These are phyloP conservation scores for Suillus tomentosus DNA, from an alignment of 768 basidiomycete species.

Conservation along the genomic window DNA sequence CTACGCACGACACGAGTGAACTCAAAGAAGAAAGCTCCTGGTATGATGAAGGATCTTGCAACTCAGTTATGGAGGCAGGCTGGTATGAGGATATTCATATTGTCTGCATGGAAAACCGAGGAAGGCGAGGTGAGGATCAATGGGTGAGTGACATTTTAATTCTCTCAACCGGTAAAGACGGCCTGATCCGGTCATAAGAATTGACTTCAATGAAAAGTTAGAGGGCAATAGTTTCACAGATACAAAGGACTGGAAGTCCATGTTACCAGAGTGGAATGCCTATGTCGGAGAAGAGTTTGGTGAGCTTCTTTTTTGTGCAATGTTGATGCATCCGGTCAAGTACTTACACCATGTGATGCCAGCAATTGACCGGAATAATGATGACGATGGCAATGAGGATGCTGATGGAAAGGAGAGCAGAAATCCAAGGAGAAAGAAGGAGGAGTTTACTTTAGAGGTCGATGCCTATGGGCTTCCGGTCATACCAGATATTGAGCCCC, in stretches of 20 bases:
- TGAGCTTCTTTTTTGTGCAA: neutral
- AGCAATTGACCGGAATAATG: neutral
- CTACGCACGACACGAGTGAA: too few relatives aligned
- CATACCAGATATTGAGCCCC: neutral
- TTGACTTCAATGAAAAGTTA: neutral
- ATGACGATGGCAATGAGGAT: neutral
- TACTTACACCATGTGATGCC: neutral
- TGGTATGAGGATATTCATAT: conserved; percentile 2
- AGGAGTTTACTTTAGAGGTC: neutral
- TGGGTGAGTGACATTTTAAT: neutral
- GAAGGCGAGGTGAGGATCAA: neutral
- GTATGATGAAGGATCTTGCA: neutral
- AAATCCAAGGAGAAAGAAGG: neutral
- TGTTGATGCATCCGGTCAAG: neutral
- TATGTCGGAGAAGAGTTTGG: neutral
- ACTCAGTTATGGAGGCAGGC: conserved; percentile 6
- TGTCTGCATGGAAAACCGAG: neutral
- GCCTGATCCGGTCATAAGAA: neutral
- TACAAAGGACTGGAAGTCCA: too few relatives aligned
- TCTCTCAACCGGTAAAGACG: neutral
- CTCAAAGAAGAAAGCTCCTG: conserved; percentile 4
- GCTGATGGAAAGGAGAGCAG: neutral
- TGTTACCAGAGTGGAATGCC: neutral
- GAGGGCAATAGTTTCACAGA: neutral
- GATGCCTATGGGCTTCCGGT: neutral